Conservation (phyloP, 352 stramenopile species). For the Pythium coloratum region DNA sequence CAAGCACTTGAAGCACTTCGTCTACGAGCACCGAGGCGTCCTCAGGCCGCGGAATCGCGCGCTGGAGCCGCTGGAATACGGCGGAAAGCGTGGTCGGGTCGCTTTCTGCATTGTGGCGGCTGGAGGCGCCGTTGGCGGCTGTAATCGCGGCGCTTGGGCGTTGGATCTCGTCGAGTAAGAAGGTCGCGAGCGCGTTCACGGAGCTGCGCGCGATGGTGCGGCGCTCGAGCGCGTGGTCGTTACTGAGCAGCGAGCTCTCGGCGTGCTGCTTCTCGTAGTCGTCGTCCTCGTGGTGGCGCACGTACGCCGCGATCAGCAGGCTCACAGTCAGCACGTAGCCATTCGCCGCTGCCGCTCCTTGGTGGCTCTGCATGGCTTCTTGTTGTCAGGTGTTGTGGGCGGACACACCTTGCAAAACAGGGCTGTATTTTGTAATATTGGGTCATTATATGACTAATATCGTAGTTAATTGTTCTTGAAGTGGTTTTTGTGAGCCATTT, state of each 20-base stretch:
- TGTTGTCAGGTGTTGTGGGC: neutral
- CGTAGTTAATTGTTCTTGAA: too few relatives aligned
- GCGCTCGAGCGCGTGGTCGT: constrained; percentile 22
- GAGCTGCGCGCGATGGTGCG: constrained; percentile 29
- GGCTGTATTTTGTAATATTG: neutral
- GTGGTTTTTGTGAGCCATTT: too few relatives aligned
- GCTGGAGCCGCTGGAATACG: constrained; percentile 51
- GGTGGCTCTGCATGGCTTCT: neutral
- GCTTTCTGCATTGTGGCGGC: neutral
- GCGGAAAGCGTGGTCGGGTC: constrained; percentile 35
- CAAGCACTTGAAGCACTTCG: constrained; percentile 53
- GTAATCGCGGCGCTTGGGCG: constrained; percentile 29
- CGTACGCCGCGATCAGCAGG: constrained; percentile 30
- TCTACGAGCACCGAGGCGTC: constrained; percentile 49
- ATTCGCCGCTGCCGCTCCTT: constrained; percentile 10
- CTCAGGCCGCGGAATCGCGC: constrained; percentile 30
- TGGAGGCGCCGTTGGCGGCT: too few relatives aligned
- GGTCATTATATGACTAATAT: too few relatives aligned
- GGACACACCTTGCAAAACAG: neutral
- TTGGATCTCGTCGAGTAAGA: constrained; percentile 61
- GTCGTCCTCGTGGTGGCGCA: constrained; percentile 29
- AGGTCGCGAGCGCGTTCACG: constrained; percentile 48
- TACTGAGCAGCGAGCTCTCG: constrained; percentile 20
- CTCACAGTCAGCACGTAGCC: constrained; percentile 29
- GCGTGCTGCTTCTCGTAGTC: constrained; percentile 20